Conservation (phyloP, 2,329 filamentous ascomycete genomes). For the Tricladium varicosporioides region DNA sequence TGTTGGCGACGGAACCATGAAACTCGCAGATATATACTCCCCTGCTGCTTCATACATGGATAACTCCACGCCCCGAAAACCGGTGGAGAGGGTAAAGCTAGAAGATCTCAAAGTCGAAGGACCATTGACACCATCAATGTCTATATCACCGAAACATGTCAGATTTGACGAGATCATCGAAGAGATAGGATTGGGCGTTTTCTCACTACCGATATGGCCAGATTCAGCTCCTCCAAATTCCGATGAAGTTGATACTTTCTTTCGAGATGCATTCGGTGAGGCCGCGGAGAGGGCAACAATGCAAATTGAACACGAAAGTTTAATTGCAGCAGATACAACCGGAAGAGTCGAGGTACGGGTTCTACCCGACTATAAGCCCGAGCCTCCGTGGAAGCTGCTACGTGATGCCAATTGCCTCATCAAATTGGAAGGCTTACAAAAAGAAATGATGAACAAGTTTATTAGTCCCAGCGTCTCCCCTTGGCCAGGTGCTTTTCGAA, state of each 20-base stretch:
- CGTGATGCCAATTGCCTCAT: conserved; percentile 10
- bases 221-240: conserved; percentile 3
- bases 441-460: conserved; percentile 26
- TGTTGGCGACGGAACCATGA: conserved; percentile 52
- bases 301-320: conserved; percentile 31
- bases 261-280: conserved; percentile 28
- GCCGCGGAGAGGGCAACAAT: conserved; percentile 20
- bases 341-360: conserved; percentile 47
- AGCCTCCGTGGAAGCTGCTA: conserved; percentile 45
- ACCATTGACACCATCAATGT: conserved; percentile 28
- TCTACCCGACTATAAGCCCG: conserved; percentile 42
- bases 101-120: conserved; percentile 31
- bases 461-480: conserved; percentile 24
- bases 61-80: conserved; percentile 6
- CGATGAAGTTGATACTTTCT: conserved; percentile 16
- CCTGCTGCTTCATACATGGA: conserved; percentile 17
- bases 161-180: conserved; percentile 30
- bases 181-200: conserved; percentile 17
- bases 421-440: conserved; percentile 33
- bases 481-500: conserved; percentile 42
- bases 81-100: conserved; percentile 10
- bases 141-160: conserved; percentile 19
- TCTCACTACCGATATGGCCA: neutral
- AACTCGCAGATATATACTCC: conserved; percentile 62
- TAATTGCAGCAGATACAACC: conserved; percentile 36